Evolutionary conservation across 768 basidiomycete species (phyloP).

Genomic region (Boletus sp.): DNA sequence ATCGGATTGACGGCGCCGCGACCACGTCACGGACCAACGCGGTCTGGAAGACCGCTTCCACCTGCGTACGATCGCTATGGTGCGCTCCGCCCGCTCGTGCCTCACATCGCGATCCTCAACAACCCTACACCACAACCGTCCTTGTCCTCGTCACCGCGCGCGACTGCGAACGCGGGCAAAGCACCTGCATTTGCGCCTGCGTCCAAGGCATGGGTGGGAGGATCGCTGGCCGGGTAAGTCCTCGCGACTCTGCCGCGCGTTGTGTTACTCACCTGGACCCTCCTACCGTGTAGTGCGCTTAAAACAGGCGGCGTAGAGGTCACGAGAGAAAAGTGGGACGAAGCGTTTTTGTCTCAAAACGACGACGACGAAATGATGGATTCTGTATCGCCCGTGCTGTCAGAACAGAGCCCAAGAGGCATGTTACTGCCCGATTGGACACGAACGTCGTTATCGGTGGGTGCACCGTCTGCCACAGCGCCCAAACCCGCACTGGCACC

Average conservation of each 20-base stretch:
- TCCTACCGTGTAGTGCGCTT: constrained; percentile 50
- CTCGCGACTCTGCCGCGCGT: neutral
- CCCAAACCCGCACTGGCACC: constrained; percentile 5
- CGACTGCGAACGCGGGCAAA: constrained; percentile 65
- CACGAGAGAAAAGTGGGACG: constrained; percentile 83
- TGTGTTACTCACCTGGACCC: neutral
- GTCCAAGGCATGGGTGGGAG: constrained; percentile 88
- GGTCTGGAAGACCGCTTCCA: constrained; percentile 38
- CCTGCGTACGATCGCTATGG: constrained; percentile 74
- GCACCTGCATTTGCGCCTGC: constrained; percentile 86
- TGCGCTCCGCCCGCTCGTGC: constrained; percentile 62
- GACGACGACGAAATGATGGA: constrained; percentile 41
- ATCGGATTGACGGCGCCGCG: constrained; percentile 42
- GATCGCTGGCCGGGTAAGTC: constrained; percentile 84
- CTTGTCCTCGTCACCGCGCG: constrained; percentile 44
- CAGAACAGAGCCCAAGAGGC: constrained; percentile 34
- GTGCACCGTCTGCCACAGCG: constrained; percentile 56
- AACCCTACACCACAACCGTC: constrained; percentile 64
- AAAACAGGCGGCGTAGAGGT: constrained; percentile 87
- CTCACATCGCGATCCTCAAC: constrained; percentile 80
- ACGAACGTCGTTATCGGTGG: constrained; percentile 53
- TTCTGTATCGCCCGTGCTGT: constrained; percentile 4
- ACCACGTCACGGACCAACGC: constrained; percentile 33
- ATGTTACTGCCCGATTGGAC: constrained; percentile 84
- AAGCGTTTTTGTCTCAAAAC: constrained; percentile 43